Evolutionary conservation across 257 asterid genomes (phyloP), one percentile per base, ranked within the genome.

Genomic region (Fraxinus americana): DNA sequence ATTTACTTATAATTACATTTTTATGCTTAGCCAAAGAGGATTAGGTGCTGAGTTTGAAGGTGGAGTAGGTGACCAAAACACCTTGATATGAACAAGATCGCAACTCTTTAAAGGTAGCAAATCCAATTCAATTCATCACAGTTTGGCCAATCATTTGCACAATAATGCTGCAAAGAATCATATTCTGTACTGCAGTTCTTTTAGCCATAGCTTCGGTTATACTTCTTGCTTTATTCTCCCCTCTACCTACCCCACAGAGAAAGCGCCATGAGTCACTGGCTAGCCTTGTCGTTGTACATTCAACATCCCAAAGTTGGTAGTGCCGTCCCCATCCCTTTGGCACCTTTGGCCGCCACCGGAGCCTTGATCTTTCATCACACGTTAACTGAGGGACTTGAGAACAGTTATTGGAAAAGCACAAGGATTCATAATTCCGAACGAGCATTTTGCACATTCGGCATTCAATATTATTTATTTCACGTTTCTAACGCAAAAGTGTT

Each of bases 381-480:
- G 0, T 91, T 94, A 30, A 89, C 96, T 0, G 92, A 88, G 59
- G 94, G 97, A 34, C 93, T 92, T 0, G 84, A 86, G 63, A 90
- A 84, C 85, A 83, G 86, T 86, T 29, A 92, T 94, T 9, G 97
- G 97, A 25, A 90, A 82, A 69, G 97, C 88, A 1, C 94, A 91
- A 45, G 96, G 98, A 0, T 92, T 92, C 79, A 90, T 92, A 34
- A 88, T 94, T 48, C 98, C 97, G 2, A 79, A 87, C 5, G 90
- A 94, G 59, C 80, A 86, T 1, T 94, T 94, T 4, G 96, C 91
- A 0, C 88, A 89, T 59, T 92, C 93, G 0, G 91, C 90, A 0
- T 94, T 91, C 79, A 94, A 90, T 61, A 83, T 94, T 35, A 91
- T 92, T 61, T 90, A 94, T 80, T 94, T 94, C 19, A 92, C 97